phyloP scores from a whole-genome alignment of 1,284 basidiomycete genomes.

The Stygiomarasmius scandens region DNA sequence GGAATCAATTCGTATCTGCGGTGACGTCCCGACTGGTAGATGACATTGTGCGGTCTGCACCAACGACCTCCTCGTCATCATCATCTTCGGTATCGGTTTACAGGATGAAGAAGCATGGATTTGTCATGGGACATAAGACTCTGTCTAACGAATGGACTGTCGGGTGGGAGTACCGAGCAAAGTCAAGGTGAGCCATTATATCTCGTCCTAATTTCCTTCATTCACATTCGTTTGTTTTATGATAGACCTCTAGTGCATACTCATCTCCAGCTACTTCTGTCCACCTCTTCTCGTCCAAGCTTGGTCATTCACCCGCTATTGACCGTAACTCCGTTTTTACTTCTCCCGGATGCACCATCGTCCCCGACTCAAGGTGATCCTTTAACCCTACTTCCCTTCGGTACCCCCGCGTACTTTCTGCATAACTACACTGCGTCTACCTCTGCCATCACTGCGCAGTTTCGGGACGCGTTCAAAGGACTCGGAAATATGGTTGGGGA shows the following conservation, averaged over 20 bases:
- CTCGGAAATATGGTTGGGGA: slow-evolving; percentile 60
- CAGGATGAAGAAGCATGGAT: slow-evolving; percentile 4
- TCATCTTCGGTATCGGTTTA: not conserved
- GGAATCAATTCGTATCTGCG: not conserved
- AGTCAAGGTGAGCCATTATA: not conserved
- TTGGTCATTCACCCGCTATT: slow-evolving; percentile 65
- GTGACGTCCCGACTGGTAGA: not conserved
- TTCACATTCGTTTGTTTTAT: not conserved
- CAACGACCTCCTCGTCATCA: not conserved
- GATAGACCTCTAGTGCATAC: slow-evolving; percentile 60
- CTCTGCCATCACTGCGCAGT: slow-evolving; percentile 61
- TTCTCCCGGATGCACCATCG: slow-evolving; percentile 32
- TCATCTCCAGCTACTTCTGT: slow-evolving; percentile 59
- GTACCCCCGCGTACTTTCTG: slow-evolving; percentile 72
- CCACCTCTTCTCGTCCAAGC: slow-evolving; percentile 34
- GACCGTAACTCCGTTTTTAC: slow-evolving; percentile 53
- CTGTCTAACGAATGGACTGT: slow-evolving; percentile 9
- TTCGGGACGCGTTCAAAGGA: slow-evolving; percentile 60
- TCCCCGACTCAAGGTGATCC: slow-evolving; percentile 54
- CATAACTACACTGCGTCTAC: slow-evolving; percentile 66
- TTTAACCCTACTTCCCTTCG: slow-evolving; percentile 67
- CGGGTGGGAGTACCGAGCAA: slow-evolving; percentile 11
- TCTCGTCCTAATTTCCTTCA: not conserved
- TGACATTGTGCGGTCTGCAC: not conserved
- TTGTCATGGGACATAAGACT: not conserved